Evolutionary conservation across 805 yeast genomes (phyloP), one percentile per base, ranked within the genome.

Genomic region (Cyberlindnera meyerae): DNA sequence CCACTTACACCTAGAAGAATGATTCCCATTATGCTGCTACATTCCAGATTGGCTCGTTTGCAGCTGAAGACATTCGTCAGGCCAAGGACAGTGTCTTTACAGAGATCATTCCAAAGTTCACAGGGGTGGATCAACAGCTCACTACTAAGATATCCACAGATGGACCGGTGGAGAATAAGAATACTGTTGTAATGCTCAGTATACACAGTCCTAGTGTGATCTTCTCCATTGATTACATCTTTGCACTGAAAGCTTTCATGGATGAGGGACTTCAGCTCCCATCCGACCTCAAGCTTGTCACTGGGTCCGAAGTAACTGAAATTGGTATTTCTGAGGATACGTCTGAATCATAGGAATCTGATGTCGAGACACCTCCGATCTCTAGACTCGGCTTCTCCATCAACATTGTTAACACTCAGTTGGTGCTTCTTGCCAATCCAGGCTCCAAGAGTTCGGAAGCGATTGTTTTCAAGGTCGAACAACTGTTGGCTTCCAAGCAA

Each of bases 391-490:
- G 77, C 0, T 74, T 71, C 43, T 71, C 84, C 1, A 54, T 90
- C 25, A 87, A 84, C 51, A 61, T 93, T 27, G 77, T 79, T 6
- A 81, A 86, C 37, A 79, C 90, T 1, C 85, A 95, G 0, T 66
- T 90, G 14, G 76, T 86, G 14, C 61, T 93, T 21, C 61, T 93
- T 29, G 95, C 96, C 0, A 84, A 90, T 55, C 85, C 96, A 0
- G 70, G 80, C 1, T 65, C 70, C 7, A 55, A 60, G 3, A 70
- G 78, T 42, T 76, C 95, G 0, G 95, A 89, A 50, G 97, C 97
- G 0, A 73, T 90, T 42, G 96, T 90, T 2, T 82, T 93, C 63
- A 84, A 85, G 51, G 77, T 88, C 11, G 94, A 82, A 41, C 96
- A 89, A 52, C 60, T 88, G 3, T 62, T 81, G 30, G 54, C 85